Conservation (phyloP, 1,284 basidiomycete species). For the Pyrrhoderma noxium region DNA sequence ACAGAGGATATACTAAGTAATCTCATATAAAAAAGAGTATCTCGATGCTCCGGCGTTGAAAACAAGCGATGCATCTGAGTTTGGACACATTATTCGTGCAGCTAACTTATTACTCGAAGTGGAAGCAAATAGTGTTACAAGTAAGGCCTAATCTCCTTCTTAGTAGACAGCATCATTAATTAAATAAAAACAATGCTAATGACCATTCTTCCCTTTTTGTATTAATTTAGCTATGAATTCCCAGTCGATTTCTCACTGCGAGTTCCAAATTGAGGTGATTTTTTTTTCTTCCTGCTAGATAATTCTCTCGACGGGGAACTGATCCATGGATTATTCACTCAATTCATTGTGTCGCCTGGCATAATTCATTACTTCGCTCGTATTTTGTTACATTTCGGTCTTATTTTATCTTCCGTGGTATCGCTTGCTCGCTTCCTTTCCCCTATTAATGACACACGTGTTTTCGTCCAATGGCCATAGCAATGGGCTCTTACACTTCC, state of each 20-base stretch:
- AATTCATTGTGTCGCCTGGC: not conserved
- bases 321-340: too few species aligned
- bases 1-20: slow-evolving; percentile 7
- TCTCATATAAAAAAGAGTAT: slow-evolving; percentile 42
- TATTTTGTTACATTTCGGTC: not conserved
- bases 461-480: slow-evolving; percentile 27
- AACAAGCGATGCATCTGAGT: slow-evolving; percentile 57
- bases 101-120: slow-evolving; percentile 54
- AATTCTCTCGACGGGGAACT: too few species aligned
- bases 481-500: slow-evolving; percentile 59
- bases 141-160: slow-evolving; percentile 22
- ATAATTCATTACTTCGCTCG: too few species aligned
- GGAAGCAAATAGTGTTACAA: slow-evolving; percentile 19
- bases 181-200: not conserved
- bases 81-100: slow-evolving; percentile 63
- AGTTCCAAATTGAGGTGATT: slow-evolving; percentile 14
- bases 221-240: slow-evolving; percentile 6
- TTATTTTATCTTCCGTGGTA: not conserved
- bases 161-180: too few species aligned
- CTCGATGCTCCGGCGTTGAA: slow-evolving; percentile 53
- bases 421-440: not conserved
- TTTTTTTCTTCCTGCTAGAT: too few species aligned
- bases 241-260: slow-evolving; percentile 5
- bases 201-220: not conserved
- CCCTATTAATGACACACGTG: slow-evolving; percentile 1